Base-by-base conservation (phyloP, 176 grass and related monocot genomes). In the Oryza meyeriana region DNA sequence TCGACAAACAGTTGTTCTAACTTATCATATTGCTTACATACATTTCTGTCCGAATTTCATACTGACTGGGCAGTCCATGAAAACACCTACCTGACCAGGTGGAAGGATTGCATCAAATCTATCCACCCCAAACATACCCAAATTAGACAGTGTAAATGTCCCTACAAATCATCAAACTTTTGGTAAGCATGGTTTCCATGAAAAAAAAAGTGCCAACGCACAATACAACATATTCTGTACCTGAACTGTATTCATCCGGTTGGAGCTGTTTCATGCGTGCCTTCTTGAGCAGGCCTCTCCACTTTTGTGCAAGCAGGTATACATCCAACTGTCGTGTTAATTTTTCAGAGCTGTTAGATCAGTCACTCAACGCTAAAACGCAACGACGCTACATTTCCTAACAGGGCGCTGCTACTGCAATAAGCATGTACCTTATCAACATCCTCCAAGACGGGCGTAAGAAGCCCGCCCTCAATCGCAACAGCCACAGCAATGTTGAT, bases 91-190 rank as follows among this genome's bases (percentile, higher is more conserved):
- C 87, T 95, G 93, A 80, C 93, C 90, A 87, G 93, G 91, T 85
- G 93, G 96, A 95, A 99, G 96, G 75, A 99, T 99, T 31, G 96
- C 96, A 59, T 99, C 93, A 10, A 99, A 99, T 84, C 87, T 91
- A 64, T 95, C 91, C 5, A 99, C 93, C 16, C 96, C 96, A 91
- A 95, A 99, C 96, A 95, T 95, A 89, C 93, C 90, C 69, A 99
- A 76, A 88, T 99, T 99, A 22, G 96, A 99, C 4, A 99, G 74
- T 2, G 91, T 88, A 98, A 95, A 98, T 10, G 93, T 93, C 29
- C 96, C 96, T 99, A 74, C 22, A 84, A 12, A 89, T 29, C 36
- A 75, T 32, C 66, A 86, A 50, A 28, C 41, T 32, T 39, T 44
- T 79, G 39, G 13, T 83, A 75, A 91, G 26, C 20, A 45, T 33